A percentile compares a stretch with the other conserved stretches of the same genome.
These are phyloP conservation scores for Leccinum fibrillosum DNA, from an alignment of 768 basidiomycete genomes.

Conservation along the genomic window DNA sequence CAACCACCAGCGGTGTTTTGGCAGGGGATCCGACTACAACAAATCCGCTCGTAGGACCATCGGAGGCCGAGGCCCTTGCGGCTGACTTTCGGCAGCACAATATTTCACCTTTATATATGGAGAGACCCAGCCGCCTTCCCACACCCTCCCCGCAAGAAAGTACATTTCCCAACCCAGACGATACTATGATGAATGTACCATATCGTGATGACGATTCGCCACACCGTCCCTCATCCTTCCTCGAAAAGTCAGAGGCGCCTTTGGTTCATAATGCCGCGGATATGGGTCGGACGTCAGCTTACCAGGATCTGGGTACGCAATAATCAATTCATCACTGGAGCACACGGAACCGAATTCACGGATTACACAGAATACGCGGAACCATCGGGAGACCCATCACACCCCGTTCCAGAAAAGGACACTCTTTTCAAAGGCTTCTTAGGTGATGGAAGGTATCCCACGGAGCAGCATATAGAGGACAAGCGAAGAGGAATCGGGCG, in stretches of 20 bases:
- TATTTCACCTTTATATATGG: conserved; percentile 13
- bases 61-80: conserved; percentile 24
- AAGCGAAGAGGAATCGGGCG: conserved; percentile 84
- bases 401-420: conserved; percentile 37
- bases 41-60: conserved; percentile 7
- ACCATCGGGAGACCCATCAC: conserved; percentile 34
- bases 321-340: neutral
- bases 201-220: conserved; percentile 26
- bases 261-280: conserved; percentile 48
- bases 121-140: conserved; percentile 12
- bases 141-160: conserved; percentile 14
- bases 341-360: neutral
- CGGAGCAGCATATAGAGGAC: conserved; percentile 82
- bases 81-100: conserved; percentile 26
- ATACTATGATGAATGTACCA: conserved; percentile 6
- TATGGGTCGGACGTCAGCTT: conserved; percentile 37
- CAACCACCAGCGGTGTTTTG: conserved; percentile 21
- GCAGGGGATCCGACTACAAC: conserved; percentile 8
- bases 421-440: conserved; percentile 42
- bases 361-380: conserved; percentile 59
- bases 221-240: conserved; percentile 10
- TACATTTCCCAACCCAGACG: neutral
- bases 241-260: conserved; percentile 29
- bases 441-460: conserved; percentile 51
- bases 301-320: conserved; percentile 53